Evolutionary conservation across 192 early-diverging fungal species (phyloP).

Genomic region (Thamnidium elegans): DNA sequence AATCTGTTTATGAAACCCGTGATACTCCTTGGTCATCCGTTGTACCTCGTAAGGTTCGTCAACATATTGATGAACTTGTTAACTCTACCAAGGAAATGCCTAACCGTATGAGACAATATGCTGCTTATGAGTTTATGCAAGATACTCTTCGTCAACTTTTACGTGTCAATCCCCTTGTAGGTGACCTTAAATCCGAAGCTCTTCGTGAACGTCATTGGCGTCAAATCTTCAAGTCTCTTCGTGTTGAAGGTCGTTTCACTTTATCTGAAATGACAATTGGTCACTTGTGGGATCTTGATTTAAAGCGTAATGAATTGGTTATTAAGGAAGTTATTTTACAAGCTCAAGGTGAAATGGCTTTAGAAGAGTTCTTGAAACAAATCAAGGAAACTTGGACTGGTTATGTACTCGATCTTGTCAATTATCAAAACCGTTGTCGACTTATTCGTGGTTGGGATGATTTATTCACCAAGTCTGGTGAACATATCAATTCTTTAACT

Average conservation of each 20-base stretch:
- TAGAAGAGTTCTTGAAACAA: conserved; percentile 97
- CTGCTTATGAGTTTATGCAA: conserved; percentile 93
- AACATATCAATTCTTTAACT: conserved; percentile 90
- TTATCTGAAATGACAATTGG: conserved; percentile 90
- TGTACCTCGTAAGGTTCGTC: conserved; percentile 87
- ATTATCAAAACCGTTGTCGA: conserved; percentile 96
- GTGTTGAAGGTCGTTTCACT: conserved; percentile 64
- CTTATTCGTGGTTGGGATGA: conserved; percentile 99
- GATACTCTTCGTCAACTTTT: conserved; percentile 76
- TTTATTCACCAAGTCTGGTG: conserved; percentile 92
- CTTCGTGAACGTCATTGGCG: conserved; percentile 97
- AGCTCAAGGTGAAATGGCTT: conserved; percentile 99
- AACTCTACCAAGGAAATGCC: conserved; percentile 87
- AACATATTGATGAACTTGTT: conserved; percentile 80
- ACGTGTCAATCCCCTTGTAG: conserved; percentile 75
- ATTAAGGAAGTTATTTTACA: conserved; percentile 87
- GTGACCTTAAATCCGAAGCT: conserved; percentile 95
- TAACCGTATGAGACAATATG: conserved; percentile 96
- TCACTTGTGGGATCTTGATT: conserved; percentile 91
- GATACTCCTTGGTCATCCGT: conserved; percentile 86
- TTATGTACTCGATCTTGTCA: conserved; percentile 91
- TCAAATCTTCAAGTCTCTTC: conserved; percentile 82
- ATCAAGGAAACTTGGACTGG: conserved; percentile 87
- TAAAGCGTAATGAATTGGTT: conserved; percentile 80
- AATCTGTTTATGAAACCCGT: conserved; percentile 75